Evolutionary conservation across 768 basidiomycete genomes (phyloP), one percentile per base, ranked within the genome.

Genomic region (Xanthoconium stramineum): DNA sequence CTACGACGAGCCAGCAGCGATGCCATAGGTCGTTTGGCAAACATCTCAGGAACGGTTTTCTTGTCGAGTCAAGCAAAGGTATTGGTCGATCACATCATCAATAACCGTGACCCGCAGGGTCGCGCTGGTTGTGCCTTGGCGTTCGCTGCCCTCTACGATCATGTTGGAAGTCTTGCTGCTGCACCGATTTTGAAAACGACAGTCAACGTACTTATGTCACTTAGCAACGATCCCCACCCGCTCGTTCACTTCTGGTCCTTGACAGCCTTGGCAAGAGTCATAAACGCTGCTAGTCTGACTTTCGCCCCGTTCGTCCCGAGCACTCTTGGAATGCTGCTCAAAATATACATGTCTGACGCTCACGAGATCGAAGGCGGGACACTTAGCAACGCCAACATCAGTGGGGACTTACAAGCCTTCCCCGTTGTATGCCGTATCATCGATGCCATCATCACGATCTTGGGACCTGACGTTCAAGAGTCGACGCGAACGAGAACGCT

Each of bases 381-480:
- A 0, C 74, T 93, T 17, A 75, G 81, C 11, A 91, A 89, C 61
- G 86, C 86, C 47, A 98, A 98, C 66, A 75, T 91, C 40, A 85
- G 92, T 49, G 94, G 94, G 10, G 94, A 97, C 66, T 80, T 92
- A 30, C 95, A 94, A 0, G 88, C 92, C 1, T 96, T 96, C 65
- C 93, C 94, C 17, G 86, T 91, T 20, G 84, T 91, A 35, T 98
- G 95, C 65, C 86, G 89, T 59, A 89, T 97, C 40, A 87, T 96
- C 47, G 94, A 97, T 68, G 93, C 94, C 2, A 82, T 96, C 46
- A 93, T 98, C 61, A 93, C 88, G 15, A 88, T 97, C 14, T 82
- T 98, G 44, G 97, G 97, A 1, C 97, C 97, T 1, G 97, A 98
- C 65, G 86, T 98, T 50, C 89, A 94, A 65, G 97, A 98, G 61